Evolutionary conservation across 371 early-diverging fungal species (phyloP).

Genomic region (Mucor lusitanicus): DNA sequence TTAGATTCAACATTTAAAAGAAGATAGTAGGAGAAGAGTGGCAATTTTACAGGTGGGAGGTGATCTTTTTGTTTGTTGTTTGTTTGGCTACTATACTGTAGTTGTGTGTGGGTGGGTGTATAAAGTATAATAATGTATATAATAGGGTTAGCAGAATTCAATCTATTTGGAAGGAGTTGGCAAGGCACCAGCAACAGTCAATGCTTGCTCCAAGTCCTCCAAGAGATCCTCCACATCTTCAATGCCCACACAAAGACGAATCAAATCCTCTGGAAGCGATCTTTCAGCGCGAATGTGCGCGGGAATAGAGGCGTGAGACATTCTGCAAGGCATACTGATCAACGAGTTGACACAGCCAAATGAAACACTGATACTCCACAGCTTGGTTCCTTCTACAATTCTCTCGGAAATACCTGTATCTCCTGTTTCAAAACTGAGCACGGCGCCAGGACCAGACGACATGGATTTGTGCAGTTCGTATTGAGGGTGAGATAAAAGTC

Average conservation of each 20-base stretch:
- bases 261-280: constrained; percentile 90
- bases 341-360: constrained; percentile 97
- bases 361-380: constrained; percentile 93
- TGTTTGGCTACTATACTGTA: too few relatives aligned
- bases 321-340: constrained; percentile 96
- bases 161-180: constrained; percentile 10
- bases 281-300: constrained; percentile 85
- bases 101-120: too few relatives aligned
- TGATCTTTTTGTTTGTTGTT: too few relatives aligned
- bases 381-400: constrained; percentile 80
- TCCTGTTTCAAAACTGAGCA: constrained; percentile 93
- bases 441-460: constrained; percentile 91
- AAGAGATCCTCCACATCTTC: constrained; percentile 93
- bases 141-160: background rate
- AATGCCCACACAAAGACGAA: constrained; percentile 96
- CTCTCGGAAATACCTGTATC: constrained; percentile 78
- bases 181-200: constrained; percentile 73
- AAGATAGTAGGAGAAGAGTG: too few relatives aligned
- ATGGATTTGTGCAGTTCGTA: constrained; percentile 79
- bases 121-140: too few relatives aligned
- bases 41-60: too few relatives aligned
- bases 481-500: constrained; percentile 84
- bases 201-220: constrained; percentile 82
- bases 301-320: constrained; percentile 97
- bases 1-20: too few relatives aligned